phyloP scores from a whole-genome alignment of 2,329 filamentous ascomycete species.

The Diaporthe sp. region DNA sequence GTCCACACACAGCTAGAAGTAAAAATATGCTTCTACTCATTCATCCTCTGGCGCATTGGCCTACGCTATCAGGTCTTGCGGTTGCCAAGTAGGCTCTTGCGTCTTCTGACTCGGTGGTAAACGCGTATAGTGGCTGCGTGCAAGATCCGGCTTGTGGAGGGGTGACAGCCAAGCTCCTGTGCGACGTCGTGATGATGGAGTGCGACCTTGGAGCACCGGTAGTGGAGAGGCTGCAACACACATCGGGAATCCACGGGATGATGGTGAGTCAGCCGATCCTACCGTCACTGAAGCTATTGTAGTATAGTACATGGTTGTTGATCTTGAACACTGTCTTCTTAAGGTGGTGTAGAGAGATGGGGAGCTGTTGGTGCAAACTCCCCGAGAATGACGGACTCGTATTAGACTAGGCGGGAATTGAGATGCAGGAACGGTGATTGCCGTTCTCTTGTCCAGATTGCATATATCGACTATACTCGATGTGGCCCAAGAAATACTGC shows the following conservation, averaged over 20 bases:
- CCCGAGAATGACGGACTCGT: neutral
- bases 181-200: conserved; percentile 24
- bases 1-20: neutral
- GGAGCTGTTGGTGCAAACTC: neutral
- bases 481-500: neutral
- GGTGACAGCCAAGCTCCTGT: conserved; percentile 25
- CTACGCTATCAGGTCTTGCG: no score
- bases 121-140: neutral
- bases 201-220: conserved; percentile 11
- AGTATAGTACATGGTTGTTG: neutral
- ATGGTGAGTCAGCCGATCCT: neutral
- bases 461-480: neutral
- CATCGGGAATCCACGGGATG: neutral
- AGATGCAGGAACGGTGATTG: conserved; percentile 7
- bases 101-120: neutral
- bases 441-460: neutral
- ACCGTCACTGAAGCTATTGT: neutral
- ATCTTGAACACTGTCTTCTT: neutral
- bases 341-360: neutral
- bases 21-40: neutral
- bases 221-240: neutral
- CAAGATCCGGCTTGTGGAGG: neutral
- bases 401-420: neutral
- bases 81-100: neutral
- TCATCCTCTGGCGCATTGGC: neutral